Conservation (phyloP, 1,284 basidiomycete genomes). For the Ganoderma lucidum region DNA sequence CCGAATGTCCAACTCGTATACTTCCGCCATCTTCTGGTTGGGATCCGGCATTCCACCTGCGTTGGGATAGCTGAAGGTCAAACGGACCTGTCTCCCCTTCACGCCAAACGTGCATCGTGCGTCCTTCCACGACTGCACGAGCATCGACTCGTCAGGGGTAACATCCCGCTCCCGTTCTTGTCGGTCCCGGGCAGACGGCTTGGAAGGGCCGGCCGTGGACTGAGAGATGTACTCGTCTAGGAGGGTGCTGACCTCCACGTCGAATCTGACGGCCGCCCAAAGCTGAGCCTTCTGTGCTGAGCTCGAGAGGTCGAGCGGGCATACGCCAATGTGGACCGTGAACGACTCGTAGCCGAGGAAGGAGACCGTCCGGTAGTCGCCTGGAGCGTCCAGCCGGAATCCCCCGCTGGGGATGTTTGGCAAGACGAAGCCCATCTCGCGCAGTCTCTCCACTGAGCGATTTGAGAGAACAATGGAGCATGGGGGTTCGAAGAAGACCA, state of each 20-base stretch:
- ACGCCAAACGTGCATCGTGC: conserved; percentile 20
- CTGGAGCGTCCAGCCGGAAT: conserved; percentile 19
- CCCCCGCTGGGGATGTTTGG: conserved; percentile 22
- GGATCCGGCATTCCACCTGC: not conserved
- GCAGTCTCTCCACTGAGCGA: conserved; percentile 8
- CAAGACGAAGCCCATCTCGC: conserved; percentile 17
- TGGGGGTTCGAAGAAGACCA: conserved; percentile 30
- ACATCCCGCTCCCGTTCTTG: conserved; percentile 9
- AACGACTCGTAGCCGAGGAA: conserved; percentile 28
- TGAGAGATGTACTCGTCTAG: not conserved
- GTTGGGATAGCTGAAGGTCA: conserved; percentile 27
- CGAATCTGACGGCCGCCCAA: conserved; percentile 30
- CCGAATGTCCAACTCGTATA: conserved; percentile 30
- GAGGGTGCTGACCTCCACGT: conserved; percentile 18
- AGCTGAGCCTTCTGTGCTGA: conserved; percentile 21
- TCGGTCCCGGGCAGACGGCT: not conserved
- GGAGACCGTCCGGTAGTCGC: conserved; percentile 23
- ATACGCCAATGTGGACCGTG: conserved; percentile 28
- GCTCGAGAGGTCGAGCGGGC: conserved; percentile 22
- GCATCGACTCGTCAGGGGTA: conserved; percentile 25
- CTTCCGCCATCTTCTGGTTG: conserved; percentile 17
- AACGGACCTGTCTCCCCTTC: conserved; percentile 20
- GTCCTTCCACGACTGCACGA: conserved; percentile 29
- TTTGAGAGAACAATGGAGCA: conserved; percentile 23
- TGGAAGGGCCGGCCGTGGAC: not conserved